phyloP scores from a whole-genome alignment of 2,329 filamentous ascomycete genomes.

The Sarocladium kiliense region DNA sequence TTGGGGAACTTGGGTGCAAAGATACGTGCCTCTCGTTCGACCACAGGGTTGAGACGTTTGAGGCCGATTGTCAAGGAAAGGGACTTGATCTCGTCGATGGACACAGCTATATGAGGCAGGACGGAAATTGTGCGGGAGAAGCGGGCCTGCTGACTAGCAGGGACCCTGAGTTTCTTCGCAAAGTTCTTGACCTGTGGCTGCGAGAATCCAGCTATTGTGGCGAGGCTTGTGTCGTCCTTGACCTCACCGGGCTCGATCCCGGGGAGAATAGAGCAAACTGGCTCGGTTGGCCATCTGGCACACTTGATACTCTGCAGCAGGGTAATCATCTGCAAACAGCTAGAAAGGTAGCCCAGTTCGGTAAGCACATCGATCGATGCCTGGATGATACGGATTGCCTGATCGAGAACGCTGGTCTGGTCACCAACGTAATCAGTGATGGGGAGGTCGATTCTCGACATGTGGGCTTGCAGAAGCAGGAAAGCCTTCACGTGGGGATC shows the following conservation, averaged over 20 bases:
- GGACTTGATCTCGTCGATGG: slow-evolving; percentile 55
- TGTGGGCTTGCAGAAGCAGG: slow-evolving; percentile 87
- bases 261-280: slow-evolving; percentile 73
- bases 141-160: slow-evolving; percentile 33
- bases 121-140: slow-evolving; percentile 56
- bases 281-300: slow-evolving; percentile 83
- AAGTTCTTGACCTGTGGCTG: slow-evolving; percentile 35
- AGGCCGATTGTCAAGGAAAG: slow-evolving; percentile 59
- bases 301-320: slow-evolving; percentile 90
- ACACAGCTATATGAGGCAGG: slow-evolving; percentile 65
- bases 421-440: slow-evolving; percentile 98
- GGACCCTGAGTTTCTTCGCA: slow-evolving; percentile 46
- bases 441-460: slow-evolving; percentile 86
- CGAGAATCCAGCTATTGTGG: slow-evolving; percentile 34
- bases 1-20: slow-evolving; percentile 91
- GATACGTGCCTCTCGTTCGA: slow-evolving; percentile 65
- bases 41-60: slow-evolving; percentile 60
- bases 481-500: slow-evolving; percentile 98
- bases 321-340: slow-evolving; percentile 74
- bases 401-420: slow-evolving; percentile 83
- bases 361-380: slow-evolving; percentile 90
- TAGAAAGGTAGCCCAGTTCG: slow-evolving; percentile 77
- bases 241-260: slow-evolving; percentile 49
- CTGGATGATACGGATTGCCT: slow-evolving; percentile 94
- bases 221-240: slow-evolving; percentile 37